phyloP scores from a whole-genome alignment of 1,284 basidiomycete genomes.

The Trametes hirsuta region DNA sequence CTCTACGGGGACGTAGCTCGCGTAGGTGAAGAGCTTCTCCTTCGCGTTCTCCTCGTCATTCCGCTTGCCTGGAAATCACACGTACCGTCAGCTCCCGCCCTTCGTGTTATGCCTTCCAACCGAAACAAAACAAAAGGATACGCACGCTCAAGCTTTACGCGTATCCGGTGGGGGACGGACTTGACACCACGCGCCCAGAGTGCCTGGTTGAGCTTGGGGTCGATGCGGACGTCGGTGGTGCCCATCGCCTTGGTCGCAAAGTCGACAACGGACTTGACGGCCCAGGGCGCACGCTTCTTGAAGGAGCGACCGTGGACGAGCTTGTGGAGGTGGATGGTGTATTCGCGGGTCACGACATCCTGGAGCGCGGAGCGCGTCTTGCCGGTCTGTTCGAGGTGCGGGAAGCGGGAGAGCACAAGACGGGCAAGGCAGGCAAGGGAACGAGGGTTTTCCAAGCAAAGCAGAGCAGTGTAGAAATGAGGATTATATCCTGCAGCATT shows the following conservation, averaged over 20 bases:
- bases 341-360: constrained; percentile 96
- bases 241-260: constrained; percentile 96
- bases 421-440: constrained; percentile 2
- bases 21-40: constrained; percentile 96
- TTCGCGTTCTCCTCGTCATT: constrained; percentile 97
- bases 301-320: constrained; percentile 88
- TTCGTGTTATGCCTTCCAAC: neutral
- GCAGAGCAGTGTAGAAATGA: neutral
- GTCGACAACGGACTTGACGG: constrained; percentile 88
- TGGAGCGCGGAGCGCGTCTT: constrained; percentile 92
- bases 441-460: constrained; percentile 1
- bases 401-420: neutral
- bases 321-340: constrained; percentile 97
- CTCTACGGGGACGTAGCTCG: constrained; percentile 76
- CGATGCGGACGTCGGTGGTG: constrained; percentile 88
- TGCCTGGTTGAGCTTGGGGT: constrained; percentile 93
- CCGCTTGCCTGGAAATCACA: constrained; percentile 64
- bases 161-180: constrained; percentile 87
- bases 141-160: constrained; percentile 93
- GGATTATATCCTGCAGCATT: constrained; percentile 1
- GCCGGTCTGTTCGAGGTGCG: constrained; percentile 53
- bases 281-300: constrained; percentile 94
- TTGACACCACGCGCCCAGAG: constrained; percentile 91
- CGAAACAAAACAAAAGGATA: constrained; percentile 28
- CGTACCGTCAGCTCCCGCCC: neutral